A percentile compares a stretch with the other conserved stretches of the same genome.
Evolutionary conservation across 495 filamentous ascomycete species (phyloP).

Genomic region (Penicillium chermesinum): DNA sequence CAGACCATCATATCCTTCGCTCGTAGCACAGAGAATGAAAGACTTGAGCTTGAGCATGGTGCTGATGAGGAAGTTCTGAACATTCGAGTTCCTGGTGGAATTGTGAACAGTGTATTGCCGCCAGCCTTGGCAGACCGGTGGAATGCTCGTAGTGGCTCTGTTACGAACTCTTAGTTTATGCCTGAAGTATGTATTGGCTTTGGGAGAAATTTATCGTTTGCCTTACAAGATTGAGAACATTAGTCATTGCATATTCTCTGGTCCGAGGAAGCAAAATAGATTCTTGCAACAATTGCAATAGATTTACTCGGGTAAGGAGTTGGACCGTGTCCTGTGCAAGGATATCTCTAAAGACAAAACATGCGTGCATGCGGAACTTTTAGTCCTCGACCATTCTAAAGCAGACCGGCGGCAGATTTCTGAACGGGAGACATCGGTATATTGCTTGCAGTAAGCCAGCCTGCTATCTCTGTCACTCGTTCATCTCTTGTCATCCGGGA

Average conservation of each 20-base stretch:
- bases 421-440: conserved; percentile 18
- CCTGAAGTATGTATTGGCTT: too few relatives aligned
- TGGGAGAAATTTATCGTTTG: too few relatives aligned
- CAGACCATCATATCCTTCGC: conserved; percentile 39
- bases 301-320: neutral
- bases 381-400: conserved; percentile 9
- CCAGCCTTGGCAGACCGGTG: neutral
- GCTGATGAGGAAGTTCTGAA: conserved; percentile 32
- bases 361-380: conserved; percentile 10
- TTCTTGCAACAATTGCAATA: neutral
- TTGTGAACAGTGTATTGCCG: conserved; percentile 12
- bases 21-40: conserved; percentile 21
- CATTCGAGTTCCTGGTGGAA: conserved; percentile 34
- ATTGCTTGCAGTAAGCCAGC: conserved; percentile 30
- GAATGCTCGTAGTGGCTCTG: neutral
- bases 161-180: too few relatives aligned
- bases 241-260: conserved; percentile 3
- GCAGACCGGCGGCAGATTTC: conserved; percentile 2
- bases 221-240: conserved; percentile 2
- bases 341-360: conserved; percentile 1
- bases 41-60: conserved; percentile 40
- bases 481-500: conserved; percentile 22
- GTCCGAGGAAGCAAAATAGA: neutral
- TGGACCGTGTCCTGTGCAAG: conserved; percentile 2
- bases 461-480: conserved; percentile 26